These are phyloP conservation scores for Cardamine occulta DNA, from an alignment of 345 rosid species.

Conservation along the genomic window DNA sequence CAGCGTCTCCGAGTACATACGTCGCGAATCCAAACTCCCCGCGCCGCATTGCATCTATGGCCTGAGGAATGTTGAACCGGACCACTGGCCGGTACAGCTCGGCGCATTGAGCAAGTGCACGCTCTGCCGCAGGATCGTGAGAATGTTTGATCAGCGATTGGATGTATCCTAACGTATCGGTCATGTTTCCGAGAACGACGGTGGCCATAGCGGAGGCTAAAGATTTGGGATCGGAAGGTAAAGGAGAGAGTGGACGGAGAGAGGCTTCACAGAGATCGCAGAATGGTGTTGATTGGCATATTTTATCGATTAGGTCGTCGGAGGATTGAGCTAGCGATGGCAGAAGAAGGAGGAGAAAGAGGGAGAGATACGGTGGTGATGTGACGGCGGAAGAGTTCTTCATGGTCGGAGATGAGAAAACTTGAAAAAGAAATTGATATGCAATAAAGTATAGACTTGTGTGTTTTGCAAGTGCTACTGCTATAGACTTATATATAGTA, in stretches of 20 bases:
- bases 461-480: slow-evolving; percentile 4
- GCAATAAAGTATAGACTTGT: slow-evolving; percentile 3
- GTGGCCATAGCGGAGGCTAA: slow-evolving; percentile 55
- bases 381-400: slow-evolving; percentile 25
- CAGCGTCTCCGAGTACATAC: slow-evolving; percentile 62
- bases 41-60: slow-evolving; percentile 59
- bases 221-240: slow-evolving; percentile 45
- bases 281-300: slow-evolving; percentile 81
- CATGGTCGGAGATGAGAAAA: slow-evolving; percentile 44
- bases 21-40: slow-evolving; percentile 63
- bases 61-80: slow-evolving; percentile 82
- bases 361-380: slow-evolving; percentile 25
- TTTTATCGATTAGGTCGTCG: slow-evolving; percentile 53
- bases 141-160: slow-evolving; percentile 48
- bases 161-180: slow-evolving; percentile 60
- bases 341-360: slow-evolving; percentile 28
- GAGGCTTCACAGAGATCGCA: slow-evolving; percentile 60
- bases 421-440: background rate
- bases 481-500: slow-evolving; percentile 33
- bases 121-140: slow-evolving; percentile 60
- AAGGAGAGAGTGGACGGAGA: slow-evolving; percentile 48
- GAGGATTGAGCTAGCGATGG: slow-evolving; percentile 29
- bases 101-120: slow-evolving; percentile 73
- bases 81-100: slow-evolving; percentile 89
- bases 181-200: slow-evolving; percentile 57